Percentiles rank a stretch among this genome's conserved stretches.
phyloP scores from a whole-genome alignment of 108 stramenopile species.

The Fistulifera solaris region DNA sequence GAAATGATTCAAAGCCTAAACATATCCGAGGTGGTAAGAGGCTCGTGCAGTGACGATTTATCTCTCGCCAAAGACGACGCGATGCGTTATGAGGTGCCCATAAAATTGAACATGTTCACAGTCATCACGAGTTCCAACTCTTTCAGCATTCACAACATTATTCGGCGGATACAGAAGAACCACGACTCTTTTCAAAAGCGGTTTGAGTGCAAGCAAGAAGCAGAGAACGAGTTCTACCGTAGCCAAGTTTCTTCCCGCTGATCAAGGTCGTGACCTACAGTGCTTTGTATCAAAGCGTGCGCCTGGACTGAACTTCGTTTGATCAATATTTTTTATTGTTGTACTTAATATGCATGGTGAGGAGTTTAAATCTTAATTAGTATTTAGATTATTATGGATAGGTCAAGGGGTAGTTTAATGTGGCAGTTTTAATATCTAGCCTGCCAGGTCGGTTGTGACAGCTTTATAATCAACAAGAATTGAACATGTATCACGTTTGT shows the following conservation, averaged over 20 bases:
- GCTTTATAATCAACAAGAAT: too few relatives aligned
- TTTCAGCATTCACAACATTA: slow-evolving; percentile 56
- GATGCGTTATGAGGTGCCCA: slow-evolving; percentile 48
- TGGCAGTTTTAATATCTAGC: too few relatives aligned
- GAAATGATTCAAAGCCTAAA: slow-evolving; percentile 87
- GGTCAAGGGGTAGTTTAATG: too few relatives aligned
- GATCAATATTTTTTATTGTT: too few relatives aligned
- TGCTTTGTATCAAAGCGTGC: too few relatives aligned
- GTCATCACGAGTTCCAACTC: slow-evolving; percentile 38
- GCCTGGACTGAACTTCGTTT: too few relatives aligned
- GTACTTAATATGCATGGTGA: too few relatives aligned
- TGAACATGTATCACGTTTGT: too few relatives aligned
- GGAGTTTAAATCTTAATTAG: too few relatives aligned
- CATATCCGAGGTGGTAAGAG: slow-evolving; percentile 64
- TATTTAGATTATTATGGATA: too few relatives aligned
- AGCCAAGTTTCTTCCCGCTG: slow-evolving; percentile 28
- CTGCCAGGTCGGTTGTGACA: too few relatives aligned
- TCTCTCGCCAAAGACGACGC: slow-evolving; percentile 10
- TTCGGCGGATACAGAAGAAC: slow-evolving; percentile 62
- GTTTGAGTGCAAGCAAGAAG: slow-evolving; percentile 71
- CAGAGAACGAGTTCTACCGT: slow-evolving; percentile 67
- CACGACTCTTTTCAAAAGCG: slow-evolving; percentile 60
- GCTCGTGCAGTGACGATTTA: slow-evolving; percentile 31
- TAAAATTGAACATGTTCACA: slow-evolving; percentile 46
- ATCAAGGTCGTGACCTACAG: too few relatives aligned